Evolutionary conservation across 495 filamentous ascomycete species (phyloP).

Genomic region (Xylaria venustula): DNA sequence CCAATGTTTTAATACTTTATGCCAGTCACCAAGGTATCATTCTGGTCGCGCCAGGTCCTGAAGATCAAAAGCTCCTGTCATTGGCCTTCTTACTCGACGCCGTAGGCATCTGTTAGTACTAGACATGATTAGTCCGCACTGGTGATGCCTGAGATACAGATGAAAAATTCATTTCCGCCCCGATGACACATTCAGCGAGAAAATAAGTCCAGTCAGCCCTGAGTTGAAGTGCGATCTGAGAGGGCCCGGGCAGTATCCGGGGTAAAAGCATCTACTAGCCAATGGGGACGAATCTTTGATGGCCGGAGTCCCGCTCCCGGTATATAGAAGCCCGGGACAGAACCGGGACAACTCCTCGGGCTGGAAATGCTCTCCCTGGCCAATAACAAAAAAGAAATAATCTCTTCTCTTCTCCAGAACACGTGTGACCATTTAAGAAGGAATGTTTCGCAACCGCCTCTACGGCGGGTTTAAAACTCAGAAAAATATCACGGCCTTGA

Average conservation of each 20-base stretch:
- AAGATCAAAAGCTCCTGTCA: background rate
- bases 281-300: background rate
- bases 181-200: background rate
- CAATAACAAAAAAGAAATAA: background rate
- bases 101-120: background rate
- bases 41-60: background rate
- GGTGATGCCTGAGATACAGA: background rate
- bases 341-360: background rate
- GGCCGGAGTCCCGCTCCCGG: background rate
- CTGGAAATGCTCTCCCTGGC: background rate
- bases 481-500: background rate
- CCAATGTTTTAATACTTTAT: background rate
- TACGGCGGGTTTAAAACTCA: background rate
- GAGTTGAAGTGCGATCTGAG: background rate
- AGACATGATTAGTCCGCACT: background rate
- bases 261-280: background rate
- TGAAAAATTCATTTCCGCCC: background rate
- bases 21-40: background rate
- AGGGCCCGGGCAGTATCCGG: background rate
- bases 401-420: background rate
- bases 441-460: background rate
- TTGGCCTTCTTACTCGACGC: background rate
- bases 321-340: background rate
- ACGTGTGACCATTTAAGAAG: background rate
- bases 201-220: background rate